Evolutionary conservation across 495 filamentous ascomycete species (phyloP).

Genomic region (Hyaloscypha finlandica): DNA sequence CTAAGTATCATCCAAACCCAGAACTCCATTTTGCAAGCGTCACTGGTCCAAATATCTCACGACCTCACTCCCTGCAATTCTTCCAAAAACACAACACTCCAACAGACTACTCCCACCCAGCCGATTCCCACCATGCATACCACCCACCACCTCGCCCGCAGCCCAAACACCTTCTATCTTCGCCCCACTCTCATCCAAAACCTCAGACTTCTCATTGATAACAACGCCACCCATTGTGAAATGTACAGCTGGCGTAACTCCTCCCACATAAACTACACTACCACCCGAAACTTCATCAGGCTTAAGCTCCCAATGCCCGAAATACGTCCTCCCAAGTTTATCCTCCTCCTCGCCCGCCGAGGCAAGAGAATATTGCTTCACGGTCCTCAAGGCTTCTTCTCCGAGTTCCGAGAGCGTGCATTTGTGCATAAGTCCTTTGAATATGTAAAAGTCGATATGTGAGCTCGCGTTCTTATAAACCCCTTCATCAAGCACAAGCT

Average conservation of each 20-base stretch:
- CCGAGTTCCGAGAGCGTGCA: constrained; percentile 52
- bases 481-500: constrained; percentile 58
- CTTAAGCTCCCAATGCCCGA: constrained; percentile 55
- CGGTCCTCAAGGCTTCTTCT: constrained; percentile 38
- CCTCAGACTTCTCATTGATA: constrained; percentile 45
- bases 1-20: too few relatives aligned
- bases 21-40: too few relatives aligned
- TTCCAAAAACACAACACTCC: constrained; percentile 62
- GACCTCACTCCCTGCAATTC: constrained; percentile 53
- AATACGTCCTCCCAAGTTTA: constrained; percentile 44
- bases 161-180: constrained; percentile 51
- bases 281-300: constrained; percentile 41
- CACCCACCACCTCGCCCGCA: constrained; percentile 57
- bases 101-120: constrained; percentile 53
- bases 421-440: constrained; percentile 57
- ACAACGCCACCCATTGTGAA: constrained; percentile 61
- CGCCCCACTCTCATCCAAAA: constrained; percentile 38
- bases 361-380: constrained; percentile 47
- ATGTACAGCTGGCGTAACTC: constrained; percentile 60
- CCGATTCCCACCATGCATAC: constrained; percentile 57
- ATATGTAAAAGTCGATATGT: constrained; percentile 60
- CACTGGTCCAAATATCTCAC: constrained; percentile 27
- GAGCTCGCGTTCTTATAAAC: constrained; percentile 47
- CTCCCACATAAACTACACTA: constrained; percentile 53
- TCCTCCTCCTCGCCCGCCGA: constrained; percentile 41